A percentile compares a stretch with the other conserved stretches of the same genome.
phyloP scores from a whole-genome alignment of 371 early-diverging fungal species.

The Haplosporangium sp. region DNA sequence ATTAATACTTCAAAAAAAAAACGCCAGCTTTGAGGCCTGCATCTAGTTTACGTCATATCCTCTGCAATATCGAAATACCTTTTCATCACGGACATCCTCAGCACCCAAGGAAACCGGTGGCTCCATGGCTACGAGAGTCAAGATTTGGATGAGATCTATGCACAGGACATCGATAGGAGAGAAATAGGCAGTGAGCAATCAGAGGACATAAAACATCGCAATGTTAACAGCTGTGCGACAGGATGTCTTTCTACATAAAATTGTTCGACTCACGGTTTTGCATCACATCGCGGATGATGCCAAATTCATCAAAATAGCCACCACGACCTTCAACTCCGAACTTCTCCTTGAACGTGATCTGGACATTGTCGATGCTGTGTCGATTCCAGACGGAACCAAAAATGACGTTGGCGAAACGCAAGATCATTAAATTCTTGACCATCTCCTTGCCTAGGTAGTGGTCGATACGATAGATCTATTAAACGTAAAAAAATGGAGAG shows the following conservation, averaged over 20 bases:
- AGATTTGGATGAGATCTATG: conserved; percentile 89
- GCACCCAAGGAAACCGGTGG: conserved; percentile 86
- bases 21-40: too few relatives aligned
- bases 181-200: not conserved
- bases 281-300: conserved; percentile 99
- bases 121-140: conserved; percentile 95
- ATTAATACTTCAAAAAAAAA: not conserved
- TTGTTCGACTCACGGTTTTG: conserved; percentile 86
- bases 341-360: conserved; percentile 98
- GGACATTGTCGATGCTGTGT: conserved; percentile 91
- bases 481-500: not conserved
- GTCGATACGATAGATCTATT: conserved; percentile 96
- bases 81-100: conserved; percentile 94
- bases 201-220: not conserved
- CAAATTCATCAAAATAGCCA: conserved; percentile 99
- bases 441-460: conserved; percentile 99
- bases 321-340: conserved; percentile 99
- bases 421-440: conserved; percentile 96
- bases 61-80: conserved; percentile 58
- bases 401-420: conserved; percentile 95
- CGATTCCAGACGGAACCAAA: conserved; percentile 95
- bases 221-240: too few relatives aligned
- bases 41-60: not conserved
- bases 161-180: not conserved
- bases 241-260: not conserved